Conservation (phyloP, 208 protist genomes). For the Histomonas meleagridis region DNA sequence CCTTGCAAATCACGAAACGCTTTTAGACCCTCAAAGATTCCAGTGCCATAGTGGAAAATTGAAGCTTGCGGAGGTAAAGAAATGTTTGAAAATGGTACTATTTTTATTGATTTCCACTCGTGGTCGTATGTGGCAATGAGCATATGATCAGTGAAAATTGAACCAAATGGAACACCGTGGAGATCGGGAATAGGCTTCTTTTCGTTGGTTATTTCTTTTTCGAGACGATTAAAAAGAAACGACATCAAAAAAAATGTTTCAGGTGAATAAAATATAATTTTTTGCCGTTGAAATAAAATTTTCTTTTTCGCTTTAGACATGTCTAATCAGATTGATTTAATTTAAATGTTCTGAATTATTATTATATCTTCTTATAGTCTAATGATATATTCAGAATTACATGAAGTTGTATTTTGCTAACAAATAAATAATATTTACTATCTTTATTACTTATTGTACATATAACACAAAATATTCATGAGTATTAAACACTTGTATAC, state of each 20-base stretch:
- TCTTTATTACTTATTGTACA: no score
- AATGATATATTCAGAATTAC: no score
- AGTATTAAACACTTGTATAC: no score
- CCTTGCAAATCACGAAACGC: conserved; percentile 74
- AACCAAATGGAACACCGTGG: neutral
- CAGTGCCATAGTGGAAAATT: neutral
- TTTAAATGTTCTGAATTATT: no score
- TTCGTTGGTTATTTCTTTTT: neutral
- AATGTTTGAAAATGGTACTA: neutral
- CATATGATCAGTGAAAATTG: neutral
- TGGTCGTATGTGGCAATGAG: neutral
- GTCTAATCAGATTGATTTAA: no score
- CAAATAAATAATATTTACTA: no score
- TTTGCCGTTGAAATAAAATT: no score
- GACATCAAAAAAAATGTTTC: neutral
- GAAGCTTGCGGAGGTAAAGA: neutral
- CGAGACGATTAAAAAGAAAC: neutral
- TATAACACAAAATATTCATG: no score
- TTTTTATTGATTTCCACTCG: neutral
- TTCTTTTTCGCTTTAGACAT: no score
- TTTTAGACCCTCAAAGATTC: conserved; percentile 86
- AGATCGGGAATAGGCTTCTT: neutral
- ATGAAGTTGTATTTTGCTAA: no score
- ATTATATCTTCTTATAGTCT: no score
- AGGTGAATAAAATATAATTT: no score